Evolutionary conservation across 75 land plant genomes (phyloP).

Genomic region (Sequoiadendron giganteum): DNA sequence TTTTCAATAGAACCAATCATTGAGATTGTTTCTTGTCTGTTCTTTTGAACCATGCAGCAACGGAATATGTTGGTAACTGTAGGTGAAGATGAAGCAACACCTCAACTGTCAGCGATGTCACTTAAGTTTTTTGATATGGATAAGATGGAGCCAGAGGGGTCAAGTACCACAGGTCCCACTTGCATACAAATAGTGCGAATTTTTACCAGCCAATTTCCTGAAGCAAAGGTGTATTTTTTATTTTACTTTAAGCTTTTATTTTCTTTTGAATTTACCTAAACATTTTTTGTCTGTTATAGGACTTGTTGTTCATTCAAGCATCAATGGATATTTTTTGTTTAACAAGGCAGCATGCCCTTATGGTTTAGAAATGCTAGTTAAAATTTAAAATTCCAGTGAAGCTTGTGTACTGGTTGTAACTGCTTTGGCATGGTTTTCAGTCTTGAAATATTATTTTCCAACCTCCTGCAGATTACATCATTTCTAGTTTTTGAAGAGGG

Average conservation of each 20-base stretch:
- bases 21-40: background rate
- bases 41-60: constrained; percentile 52
- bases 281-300: background rate
- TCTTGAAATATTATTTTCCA: constrained; percentile 1
- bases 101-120: constrained; percentile 52
- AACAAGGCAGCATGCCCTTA: background rate
- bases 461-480: constrained; percentile 74
- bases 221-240: constrained; percentile 73
- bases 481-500: constrained; percentile 90
- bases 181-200: constrained; percentile 73
- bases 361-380: background rate
- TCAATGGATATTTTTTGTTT: background rate
- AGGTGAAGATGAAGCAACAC: constrained; percentile 87
- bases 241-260: constrained; percentile 1
- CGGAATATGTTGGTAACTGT: constrained; percentile 75
- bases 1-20: background rate
- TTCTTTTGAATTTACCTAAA: background rate
- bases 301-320: background rate
- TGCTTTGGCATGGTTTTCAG: background rate
- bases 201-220: constrained; percentile 83
- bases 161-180: constrained; percentile 77
- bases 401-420: background rate
- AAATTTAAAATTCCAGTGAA: background rate
- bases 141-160: constrained; percentile 77
- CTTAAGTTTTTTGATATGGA: constrained; percentile 93